Evolutionary conservation across 2,329 filamentous ascomycete species (phyloP).

Genomic region (Calycina herbarum): DNA sequence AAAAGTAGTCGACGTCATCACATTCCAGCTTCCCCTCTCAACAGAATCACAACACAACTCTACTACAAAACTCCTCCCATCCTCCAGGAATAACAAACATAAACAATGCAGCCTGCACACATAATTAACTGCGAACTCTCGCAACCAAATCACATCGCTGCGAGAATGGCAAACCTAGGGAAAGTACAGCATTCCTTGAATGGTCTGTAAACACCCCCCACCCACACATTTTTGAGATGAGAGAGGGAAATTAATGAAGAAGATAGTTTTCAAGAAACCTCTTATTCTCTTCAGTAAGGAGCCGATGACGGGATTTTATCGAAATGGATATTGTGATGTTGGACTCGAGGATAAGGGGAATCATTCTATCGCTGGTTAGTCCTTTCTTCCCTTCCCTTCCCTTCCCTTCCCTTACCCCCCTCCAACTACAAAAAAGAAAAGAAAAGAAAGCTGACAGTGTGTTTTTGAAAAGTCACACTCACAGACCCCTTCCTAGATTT

Average conservation of each 20-base stretch:
- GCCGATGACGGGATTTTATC: slow-evolving; percentile 60
- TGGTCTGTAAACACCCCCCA: neutral
- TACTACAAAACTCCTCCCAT: neutral
- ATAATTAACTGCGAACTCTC: neutral
- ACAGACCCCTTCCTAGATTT: slow-evolving; percentile 64
- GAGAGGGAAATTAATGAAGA: neutral
- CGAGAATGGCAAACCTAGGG: slow-evolving; percentile 3
- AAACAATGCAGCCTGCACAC: neutral
- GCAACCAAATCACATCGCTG: neutral
- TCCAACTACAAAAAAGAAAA: neutral
- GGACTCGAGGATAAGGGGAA: slow-evolving; percentile 56
- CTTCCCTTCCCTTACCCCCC: neutral
- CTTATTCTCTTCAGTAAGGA: slow-evolving; percentile 56
- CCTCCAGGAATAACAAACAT: neutral
- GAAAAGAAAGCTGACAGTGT: neutral
- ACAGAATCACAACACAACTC: neutral
- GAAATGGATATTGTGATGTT: slow-evolving; percentile 59
- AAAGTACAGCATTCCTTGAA: slow-evolving; percentile 10
- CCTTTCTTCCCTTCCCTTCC: neutral
- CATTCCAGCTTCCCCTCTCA: neutral
- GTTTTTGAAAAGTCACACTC: slow-evolving; percentile 44
- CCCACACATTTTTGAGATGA: neutral
- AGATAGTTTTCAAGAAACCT: slow-evolving; percentile 56
- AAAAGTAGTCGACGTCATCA: neutral
- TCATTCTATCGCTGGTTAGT: slow-evolving; percentile 52